Evolutionary conservation across 257 asterid genomes (phyloP), one percentile per base, ranked within the genome.

Genomic region (Parsonsia alboflavescens): DNA sequence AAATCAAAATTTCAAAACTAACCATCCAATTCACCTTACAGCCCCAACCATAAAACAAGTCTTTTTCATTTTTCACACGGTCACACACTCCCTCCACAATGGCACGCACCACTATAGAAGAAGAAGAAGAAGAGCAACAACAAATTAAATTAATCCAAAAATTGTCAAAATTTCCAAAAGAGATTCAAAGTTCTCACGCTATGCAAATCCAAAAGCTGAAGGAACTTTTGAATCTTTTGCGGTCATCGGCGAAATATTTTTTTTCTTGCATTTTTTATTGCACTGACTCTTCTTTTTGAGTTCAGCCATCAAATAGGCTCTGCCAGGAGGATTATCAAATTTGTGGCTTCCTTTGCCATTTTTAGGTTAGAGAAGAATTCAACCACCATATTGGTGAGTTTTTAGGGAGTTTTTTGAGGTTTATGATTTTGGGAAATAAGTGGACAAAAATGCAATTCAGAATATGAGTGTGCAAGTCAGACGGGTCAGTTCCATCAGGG

Each of bases 171-270:
- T 90, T 70, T 82, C 92, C 42, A 91, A 90, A n/a, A 26, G 98
- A 90, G 46, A 84, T 73, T 33, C 88, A 91, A 30, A 77, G 85
- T 16, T 92, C 98, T 6, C 84, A 84, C 68, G 96, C 98, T 30
- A 72, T 85, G 0, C 96, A 90, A 78, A 74, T 80, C 36, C 95
- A 97, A 48, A 89, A 90, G 83, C 86, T 88, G 79, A 94, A 90
- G 83, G 97, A 94, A 24, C 89, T 94, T 73, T 78, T 81, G 2
- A 70, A 80, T 58, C 82, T 92, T 48, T 91, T 89, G 50, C 78
- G 85, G 15, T 77, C 87, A 10, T 68, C 85, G 8, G 64, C 73
- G 49, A 73, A 73, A 63, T 16, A 80, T 78, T 73, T 92, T 92
- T 82, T 80, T 84, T 72, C 36, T 76, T 13, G 90, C 89, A 22